Evolutionary conservation across 345 rosid genomes (phyloP).

Genomic region (Geranium rotundifolium): DNA sequence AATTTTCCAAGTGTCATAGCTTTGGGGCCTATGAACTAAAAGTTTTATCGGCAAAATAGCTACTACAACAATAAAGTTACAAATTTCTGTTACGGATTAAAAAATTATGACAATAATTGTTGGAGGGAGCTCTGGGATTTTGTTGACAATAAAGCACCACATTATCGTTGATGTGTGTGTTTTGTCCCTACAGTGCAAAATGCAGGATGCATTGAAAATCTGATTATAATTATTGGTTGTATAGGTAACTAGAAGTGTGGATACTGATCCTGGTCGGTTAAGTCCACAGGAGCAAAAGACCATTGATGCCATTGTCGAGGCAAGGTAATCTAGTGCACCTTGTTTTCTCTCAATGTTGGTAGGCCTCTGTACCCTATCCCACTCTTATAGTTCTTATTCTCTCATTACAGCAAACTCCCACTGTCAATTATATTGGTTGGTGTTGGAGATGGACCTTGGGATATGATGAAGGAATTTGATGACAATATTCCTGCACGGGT

Average conservation of each 20-base stretch:
- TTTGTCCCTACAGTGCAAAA: too few species aligned
- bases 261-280: conserved; percentile 32
- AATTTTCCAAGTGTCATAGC: too few species aligned
- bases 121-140: too few species aligned
- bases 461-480: conserved; percentile 51
- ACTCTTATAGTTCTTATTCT: background rate
- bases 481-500: conserved; percentile 51
- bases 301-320: conserved; percentile 40
- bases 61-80: too few species aligned
- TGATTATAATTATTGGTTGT: conserved; percentile 1
- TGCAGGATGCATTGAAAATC: too few species aligned
- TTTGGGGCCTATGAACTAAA: too few species aligned
- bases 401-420: conserved; percentile 35
- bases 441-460: conserved; percentile 62
- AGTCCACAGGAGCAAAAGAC: conserved; percentile 47
- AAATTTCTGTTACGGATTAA: too few species aligned
- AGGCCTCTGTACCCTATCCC: background rate
- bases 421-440: conserved; percentile 45
- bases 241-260: conserved; percentile 57
- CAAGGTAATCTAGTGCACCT: conserved; percentile 24
- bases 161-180: too few species aligned
- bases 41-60: too few species aligned
- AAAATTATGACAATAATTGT: too few species aligned
- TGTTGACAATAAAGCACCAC: too few species aligned
- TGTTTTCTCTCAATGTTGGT: background rate